Base-by-base conservation (phyloP, 306 rosid species). In the Rosa lucieae region DNA sequence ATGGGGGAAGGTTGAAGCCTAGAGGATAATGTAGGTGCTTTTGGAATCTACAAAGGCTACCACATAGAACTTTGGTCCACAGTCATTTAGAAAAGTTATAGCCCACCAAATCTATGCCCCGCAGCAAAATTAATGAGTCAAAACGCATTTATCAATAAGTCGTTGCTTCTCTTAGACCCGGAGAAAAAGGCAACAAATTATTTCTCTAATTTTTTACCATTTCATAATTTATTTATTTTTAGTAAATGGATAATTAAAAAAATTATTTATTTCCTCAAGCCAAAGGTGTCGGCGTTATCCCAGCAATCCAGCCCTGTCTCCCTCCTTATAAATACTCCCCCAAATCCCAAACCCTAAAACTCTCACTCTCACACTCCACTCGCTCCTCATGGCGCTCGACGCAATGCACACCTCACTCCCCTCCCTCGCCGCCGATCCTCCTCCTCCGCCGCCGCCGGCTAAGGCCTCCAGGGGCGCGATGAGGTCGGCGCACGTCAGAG, bases 271-370 rank as follows among this genome's bases (percentile, higher is more conserved):
- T 58, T 65, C 42, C 62, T 10, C 40, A 46, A 4, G 32, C 46
- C 47, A 53, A 88, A 61, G 67, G 74, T 90, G 94, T 90, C 92
- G 88, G 89, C 83, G 72, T 77, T 71, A 84, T 75, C 82, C 83
- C 87, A 75, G 88, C 70, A 89, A 32, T 32, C 3, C 37, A 32
- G 37, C 37, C 37, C 37, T 82, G 94, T 87, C 87, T 85, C 92
- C 82, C 70, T 77, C 77, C 51, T 79, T 90, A 87, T 88, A 76
- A 73, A 87, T 78, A 82, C 35, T 12, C 61, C 49, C 73, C 11
- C 78, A 51, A 78, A 71, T 84, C 81, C 85, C 67, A 71, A 47
- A 8, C 68, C 18, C 46, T 21, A 39, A 17, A 48, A 8, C 66
- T 2, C 77, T 10, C 80, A 17, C 82, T 35, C 85, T 6, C 76